Percentiles rank a stretch among this genome's conserved stretches.
phyloP scores from a whole-genome alignment of 306 rosid species.

The Fragaria ananassa region DNA sequence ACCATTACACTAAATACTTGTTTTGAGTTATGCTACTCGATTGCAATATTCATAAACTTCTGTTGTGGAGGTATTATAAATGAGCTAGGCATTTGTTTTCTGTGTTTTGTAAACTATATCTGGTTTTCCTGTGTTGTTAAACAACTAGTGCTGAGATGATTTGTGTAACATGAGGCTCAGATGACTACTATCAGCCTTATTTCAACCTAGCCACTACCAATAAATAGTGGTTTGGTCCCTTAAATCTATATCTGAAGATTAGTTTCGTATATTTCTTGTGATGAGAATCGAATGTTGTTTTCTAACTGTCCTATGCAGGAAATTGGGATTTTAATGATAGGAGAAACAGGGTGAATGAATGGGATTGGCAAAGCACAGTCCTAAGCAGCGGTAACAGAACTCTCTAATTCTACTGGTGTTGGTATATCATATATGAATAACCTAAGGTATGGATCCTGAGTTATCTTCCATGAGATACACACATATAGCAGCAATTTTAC shows the following conservation, averaged over 20 bases:
- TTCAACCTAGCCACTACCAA: background rate
- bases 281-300: background rate
- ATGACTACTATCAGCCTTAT: background rate
- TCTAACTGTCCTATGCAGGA: background rate
- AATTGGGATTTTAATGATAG: background rate
- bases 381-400: background rate
- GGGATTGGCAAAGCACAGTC: slow-evolving; percentile 3
- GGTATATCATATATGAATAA: background rate
- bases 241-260: background rate
- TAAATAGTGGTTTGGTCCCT: background rate
- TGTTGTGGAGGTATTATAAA: background rate
- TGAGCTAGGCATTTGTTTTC: background rate
- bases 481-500: slow-evolving; percentile 12
- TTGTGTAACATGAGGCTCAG: background rate
- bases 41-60: background rate
- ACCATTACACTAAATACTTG: background rate
- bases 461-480: slow-evolving; percentile 5
- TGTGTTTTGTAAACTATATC: background rate
- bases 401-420: background rate
- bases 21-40: background rate
- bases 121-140: background rate
- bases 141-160: background rate
- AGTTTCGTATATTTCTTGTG: background rate
- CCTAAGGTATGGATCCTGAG: background rate
- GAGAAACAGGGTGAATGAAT: slow-evolving; percentile 11